phyloP scores from a whole-genome alignment of 164 flowering plant genomes.

The Malania oleifera region DNA sequence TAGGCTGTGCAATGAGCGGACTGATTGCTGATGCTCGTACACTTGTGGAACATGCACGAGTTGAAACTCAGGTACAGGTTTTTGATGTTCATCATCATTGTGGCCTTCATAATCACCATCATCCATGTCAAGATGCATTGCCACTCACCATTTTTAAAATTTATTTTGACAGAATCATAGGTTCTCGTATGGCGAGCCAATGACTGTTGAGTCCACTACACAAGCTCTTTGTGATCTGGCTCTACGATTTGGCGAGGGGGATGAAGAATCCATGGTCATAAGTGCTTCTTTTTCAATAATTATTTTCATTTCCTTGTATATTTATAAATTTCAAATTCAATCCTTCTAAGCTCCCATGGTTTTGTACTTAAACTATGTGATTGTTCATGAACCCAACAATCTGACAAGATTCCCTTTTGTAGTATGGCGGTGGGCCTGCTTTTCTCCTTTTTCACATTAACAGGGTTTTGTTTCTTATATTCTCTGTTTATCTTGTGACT shows the following conservation, averaged over 20 bases:
- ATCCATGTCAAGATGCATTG: not conserved
- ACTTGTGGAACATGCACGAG: slow-evolving; percentile 97
- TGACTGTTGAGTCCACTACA: slow-evolving; percentile 98
- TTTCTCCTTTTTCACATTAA: not conserved
- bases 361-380: not conserved
- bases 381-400: no score
- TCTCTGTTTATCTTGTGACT: no score
- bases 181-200: slow-evolving; percentile 97
- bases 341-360: no score
- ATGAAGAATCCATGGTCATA: slow-evolving; percentile 94
- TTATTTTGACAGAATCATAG: slow-evolving; percentile 72
- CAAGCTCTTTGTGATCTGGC: slow-evolving; percentile 98
- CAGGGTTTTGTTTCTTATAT: no score
- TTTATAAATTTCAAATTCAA: no score
- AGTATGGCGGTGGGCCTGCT: not conserved
- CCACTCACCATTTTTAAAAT: slow-evolving; percentile 1
- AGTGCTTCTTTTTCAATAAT: slow-evolving; percentile 7
- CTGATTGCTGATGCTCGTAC: slow-evolving; percentile 99
- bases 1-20: slow-evolving; percentile 99
- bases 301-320: not conserved
- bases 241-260: slow-evolving; percentile 95
- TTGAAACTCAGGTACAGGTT: slow-evolving; percentile 86
- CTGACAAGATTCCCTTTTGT: no score
- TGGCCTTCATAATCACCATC: not conserved
- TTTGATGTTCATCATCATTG: not conserved